Percentiles rank a stretch among this genome's conserved stretches.
These are phyloP conservation scores for Cladosporium sp. DNA, from an alignment of 2,329 filamentous ascomycete species.

Conservation along the genomic window DNA sequence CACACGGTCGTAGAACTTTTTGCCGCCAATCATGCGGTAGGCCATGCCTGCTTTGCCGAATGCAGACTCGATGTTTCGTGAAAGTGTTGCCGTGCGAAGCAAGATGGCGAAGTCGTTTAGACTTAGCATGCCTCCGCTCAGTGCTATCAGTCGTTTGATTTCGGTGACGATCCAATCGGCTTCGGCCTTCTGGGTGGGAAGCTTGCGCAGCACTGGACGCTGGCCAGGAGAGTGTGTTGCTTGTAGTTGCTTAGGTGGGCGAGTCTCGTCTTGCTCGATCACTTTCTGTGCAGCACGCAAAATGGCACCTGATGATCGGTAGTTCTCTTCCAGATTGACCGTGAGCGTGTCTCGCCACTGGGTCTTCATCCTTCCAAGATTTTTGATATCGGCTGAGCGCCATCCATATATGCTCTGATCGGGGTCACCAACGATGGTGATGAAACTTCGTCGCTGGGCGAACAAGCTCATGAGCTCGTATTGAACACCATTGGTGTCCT, in stretches of 20 bases:
- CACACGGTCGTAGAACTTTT: constrained; percentile 83
- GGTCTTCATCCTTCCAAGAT: constrained; percentile 70
- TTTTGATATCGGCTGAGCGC: constrained; percentile 86
- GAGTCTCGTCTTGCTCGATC: constrained; percentile 80
- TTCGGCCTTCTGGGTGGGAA: constrained; percentile 67
- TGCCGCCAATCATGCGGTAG: constrained; percentile 89
- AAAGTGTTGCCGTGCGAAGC: constrained; percentile 77
- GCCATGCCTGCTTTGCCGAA: constrained; percentile 76
- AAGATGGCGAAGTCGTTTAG: constrained; percentile 80
- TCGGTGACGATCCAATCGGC: constrained; percentile 86
- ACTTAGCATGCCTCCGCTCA: constrained; percentile 69
- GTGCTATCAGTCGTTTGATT: constrained; percentile 62
- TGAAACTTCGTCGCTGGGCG: constrained; percentile 65
- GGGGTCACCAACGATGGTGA: constrained; percentile 93
- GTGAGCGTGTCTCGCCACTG: constrained; percentile 76
- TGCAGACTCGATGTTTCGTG: constrained; percentile 77
- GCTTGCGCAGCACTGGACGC: constrained; percentile 70
- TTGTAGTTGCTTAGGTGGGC: constrained; percentile 74
- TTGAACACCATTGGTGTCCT: constrained; percentile 93
- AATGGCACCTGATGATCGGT: constrained; percentile 83
- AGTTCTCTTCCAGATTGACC: constrained; percentile 87
- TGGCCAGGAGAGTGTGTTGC: constrained; percentile 77
- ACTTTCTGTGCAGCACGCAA: constrained; percentile 73
- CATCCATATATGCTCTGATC: constrained; percentile 98
- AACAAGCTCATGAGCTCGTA: constrained; percentile 91